These are phyloP conservation scores for Lichtheimia hyalospora DNA, from an alignment of 371 early-diverging fungal species.

Conservation along the genomic window DNA sequence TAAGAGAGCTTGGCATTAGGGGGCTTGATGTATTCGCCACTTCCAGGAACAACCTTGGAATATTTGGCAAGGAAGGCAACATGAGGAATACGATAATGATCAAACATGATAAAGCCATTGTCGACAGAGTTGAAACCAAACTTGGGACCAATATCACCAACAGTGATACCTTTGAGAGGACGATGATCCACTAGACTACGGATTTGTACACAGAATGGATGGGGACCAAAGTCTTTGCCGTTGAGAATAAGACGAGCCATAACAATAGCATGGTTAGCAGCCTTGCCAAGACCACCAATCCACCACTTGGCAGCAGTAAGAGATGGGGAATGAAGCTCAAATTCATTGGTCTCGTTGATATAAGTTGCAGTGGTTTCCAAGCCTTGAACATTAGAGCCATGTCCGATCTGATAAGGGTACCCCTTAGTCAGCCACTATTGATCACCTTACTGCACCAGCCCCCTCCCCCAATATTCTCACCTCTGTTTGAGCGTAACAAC, in stretches of 20 bases:
- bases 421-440: not conserved
- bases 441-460: not conserved
- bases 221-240: constrained; percentile 80
- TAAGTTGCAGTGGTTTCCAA: constrained; percentile 91
- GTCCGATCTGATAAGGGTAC: constrained; percentile 46
- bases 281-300: constrained; percentile 80
- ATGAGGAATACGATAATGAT: constrained; percentile 79
- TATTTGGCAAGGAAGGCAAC: constrained; percentile 79
- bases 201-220: constrained; percentile 88
- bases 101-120: constrained; percentile 83
- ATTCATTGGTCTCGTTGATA: constrained; percentile 77
- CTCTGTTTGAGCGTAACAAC: constrained; percentile 87
- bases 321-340: constrained; percentile 82
- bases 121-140: constrained; percentile 82
- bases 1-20: constrained; percentile 72
- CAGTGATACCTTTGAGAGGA: constrained; percentile 79
- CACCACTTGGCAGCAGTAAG: constrained; percentile 88
- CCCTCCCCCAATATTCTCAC: constrained; percentile 17
- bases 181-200: constrained; percentile 77
- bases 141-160: constrained; percentile 92
- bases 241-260: constrained; percentile 84
- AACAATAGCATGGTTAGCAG: constrained; percentile 81
- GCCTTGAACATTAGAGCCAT: constrained; percentile 83
- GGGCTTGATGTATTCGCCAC: constrained; percentile 70
- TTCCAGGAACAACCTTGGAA: constrained; percentile 64